A percentile compares a stretch with the other conserved stretches of the same genome.
Conservation (phyloP, 345 rosid genomes). For the Passiflora organensis region DNA sequence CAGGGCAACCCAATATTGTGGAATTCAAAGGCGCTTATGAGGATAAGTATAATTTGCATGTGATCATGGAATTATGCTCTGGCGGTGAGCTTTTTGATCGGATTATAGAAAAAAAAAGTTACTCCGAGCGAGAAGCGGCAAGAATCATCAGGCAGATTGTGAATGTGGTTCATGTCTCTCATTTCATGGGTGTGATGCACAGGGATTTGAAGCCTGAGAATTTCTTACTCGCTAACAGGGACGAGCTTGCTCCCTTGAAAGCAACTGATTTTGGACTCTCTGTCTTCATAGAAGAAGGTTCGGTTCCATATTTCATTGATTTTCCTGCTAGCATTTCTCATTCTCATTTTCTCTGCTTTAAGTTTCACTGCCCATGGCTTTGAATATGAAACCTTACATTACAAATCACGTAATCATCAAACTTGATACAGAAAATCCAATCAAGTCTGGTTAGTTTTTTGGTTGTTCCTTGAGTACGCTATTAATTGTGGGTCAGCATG, state of each 20-base stretch:
- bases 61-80: conserved; percentile 30
- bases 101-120: conserved; percentile 18
- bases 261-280: conserved; percentile 33
- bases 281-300: conserved; percentile 32
- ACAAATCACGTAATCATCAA: too few relatives aligned
- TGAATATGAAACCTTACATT: too few relatives aligned
- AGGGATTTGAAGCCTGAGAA: conserved; percentile 35
- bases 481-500: conserved; percentile 24
- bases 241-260: conserved; percentile 15
- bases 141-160: conserved; percentile 19
- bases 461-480: neutral
- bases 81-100: conserved; percentile 36
- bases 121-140: conserved; percentile 24
- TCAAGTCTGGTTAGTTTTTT: neutral
- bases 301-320: too few relatives aligned
- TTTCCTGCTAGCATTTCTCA: neutral
- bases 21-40: conserved; percentile 32
- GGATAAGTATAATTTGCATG: conserved; percentile 16
- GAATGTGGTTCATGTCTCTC: conserved; percentile 30
- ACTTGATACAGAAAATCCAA: neutral
- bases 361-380: too few relatives aligned
- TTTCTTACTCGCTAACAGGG: conserved; percentile 19
- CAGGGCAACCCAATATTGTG: conserved; percentile 31
- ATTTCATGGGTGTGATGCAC: conserved; percentile 34
- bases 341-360: neutral